These are phyloP conservation scores for Clonostachys solani DNA, from an alignment of 2,329 filamentous ascomycete genomes.

Conservation along the genomic window DNA sequence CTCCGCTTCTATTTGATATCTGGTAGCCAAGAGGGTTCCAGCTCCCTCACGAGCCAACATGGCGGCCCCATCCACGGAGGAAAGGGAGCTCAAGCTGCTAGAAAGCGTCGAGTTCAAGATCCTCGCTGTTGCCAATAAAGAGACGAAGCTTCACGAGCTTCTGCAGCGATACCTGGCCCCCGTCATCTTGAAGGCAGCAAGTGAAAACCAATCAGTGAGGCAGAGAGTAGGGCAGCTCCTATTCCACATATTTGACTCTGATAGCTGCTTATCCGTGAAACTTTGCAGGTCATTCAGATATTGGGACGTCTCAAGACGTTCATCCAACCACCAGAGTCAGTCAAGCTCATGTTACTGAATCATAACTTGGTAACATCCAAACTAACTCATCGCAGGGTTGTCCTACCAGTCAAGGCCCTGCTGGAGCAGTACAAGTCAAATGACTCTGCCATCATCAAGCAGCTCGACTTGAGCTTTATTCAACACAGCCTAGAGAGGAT, in stretches of 20 bases:
- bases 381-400: conserved; percentile 41
- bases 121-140: conserved; percentile 71
- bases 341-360: conserved; percentile 1
- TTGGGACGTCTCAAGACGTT: conserved; percentile 50
- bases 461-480: conserved; percentile 86
- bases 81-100: conserved; percentile 76
- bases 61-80: conserved; percentile 40
- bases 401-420: conserved; percentile 79
- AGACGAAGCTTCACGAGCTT: conserved; percentile 74
- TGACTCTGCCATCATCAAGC: conserved; percentile 69
- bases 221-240: conserved; percentile 54
- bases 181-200: conserved; percentile 80
- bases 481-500: conserved; percentile 67
- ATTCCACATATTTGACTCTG: background rate
- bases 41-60: conserved; percentile 14
- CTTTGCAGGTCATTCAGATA: conserved; percentile 41
- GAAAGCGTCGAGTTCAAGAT: conserved; percentile 85
- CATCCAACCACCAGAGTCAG: conserved; percentile 45
- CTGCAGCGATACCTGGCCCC: conserved; percentile 77
- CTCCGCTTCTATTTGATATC: background rate
- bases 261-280: conserved; percentile 2
- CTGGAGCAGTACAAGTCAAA: conserved; percentile 85
- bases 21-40: background rate
- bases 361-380: background rate
- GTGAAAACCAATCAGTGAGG: conserved; percentile 74